Percentiles rank a stretch among this genome's conserved stretches.
Evolutionary conservation across 306 rosid genomes (phyloP).

Genomic region (Trifolium pratense): DNA sequence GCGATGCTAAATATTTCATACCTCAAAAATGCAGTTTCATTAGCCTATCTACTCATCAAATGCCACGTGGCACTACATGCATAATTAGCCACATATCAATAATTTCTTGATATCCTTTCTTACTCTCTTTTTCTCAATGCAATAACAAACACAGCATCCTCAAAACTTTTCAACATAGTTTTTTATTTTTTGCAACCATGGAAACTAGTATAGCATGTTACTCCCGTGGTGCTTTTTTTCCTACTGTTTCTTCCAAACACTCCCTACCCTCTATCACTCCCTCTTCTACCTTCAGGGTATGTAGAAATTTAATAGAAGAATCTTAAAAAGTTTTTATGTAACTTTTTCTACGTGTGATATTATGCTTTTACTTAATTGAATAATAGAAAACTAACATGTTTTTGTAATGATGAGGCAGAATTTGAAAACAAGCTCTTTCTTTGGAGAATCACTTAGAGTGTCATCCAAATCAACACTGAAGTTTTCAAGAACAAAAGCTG

Average conservation of each 20-base stretch:
- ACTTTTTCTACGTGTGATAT: not conserved
- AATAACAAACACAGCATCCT: constrained; percentile 27
- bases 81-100: constrained; percentile 61
- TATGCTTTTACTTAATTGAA: not conserved
- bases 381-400: not conserved
- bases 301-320: constrained; percentile 1
- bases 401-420: constrained; percentile 58
- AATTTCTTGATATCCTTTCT: constrained; percentile 41
- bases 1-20: constrained; percentile 53
- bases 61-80: constrained; percentile 55
- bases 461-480: constrained; percentile 65
- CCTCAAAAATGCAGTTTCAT: constrained; percentile 42
- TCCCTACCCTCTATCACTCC: constrained; percentile 68
- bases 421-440: constrained; percentile 76
- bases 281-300: constrained; percentile 68
- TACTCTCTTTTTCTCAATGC: constrained; percentile 39
- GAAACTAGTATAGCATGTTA: constrained; percentile 77
- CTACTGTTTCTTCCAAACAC: constrained; percentile 63
- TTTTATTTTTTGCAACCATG: constrained; percentile 52
- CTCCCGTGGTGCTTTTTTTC: constrained; percentile 63
- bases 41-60: constrained; percentile 48
- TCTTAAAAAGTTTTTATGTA: not conserved
- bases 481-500: constrained; percentile 59
- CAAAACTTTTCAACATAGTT: constrained; percentile 25
- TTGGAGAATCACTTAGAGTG: constrained; percentile 81